Evolutionary conservation across 2,329 filamentous ascomycete species (phyloP), one percentile per base, ranked within the genome.

Genomic region (Ceratocystis eucalypticola): DNA sequence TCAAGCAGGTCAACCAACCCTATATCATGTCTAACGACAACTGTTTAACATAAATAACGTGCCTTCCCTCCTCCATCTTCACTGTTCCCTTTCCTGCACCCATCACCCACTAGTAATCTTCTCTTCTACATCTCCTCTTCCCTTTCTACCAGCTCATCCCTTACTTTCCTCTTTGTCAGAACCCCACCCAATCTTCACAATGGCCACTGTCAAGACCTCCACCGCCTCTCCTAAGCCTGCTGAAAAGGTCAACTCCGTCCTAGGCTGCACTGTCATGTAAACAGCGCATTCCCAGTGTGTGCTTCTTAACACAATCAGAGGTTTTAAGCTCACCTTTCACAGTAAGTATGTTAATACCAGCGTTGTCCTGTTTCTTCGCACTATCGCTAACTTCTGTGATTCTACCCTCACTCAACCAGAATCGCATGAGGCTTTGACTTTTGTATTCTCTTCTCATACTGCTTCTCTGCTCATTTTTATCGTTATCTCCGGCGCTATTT

Each of bases 31-130:
- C 20, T 25, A 8, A 53, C 10, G 20, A 25, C 3, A 4, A 15
- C 25, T 53, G 20, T 53, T 17, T 15, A 10, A 25, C 20, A 57
- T 63, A 46, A 57, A 66, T 48, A 64, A 3, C 33, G 4, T 53
- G 25, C 5, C 30, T n/a, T 61, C 37, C 48, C 53, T 17, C 33
- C 59, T n/a, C 28, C 15, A 6, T 64, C 8, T 41, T 33, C 15
- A 17, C 44, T 22, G 12, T 59, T 28, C 37, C 22, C 25, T 53
- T 33, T 62, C 30, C 64, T 46, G 46, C 59, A 41, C 33, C 37
- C 64, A 64, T 55, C 64, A 57, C 33, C 28, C 55, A 55, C 66
- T 65, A 33, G 55, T n/a, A 22, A 33, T 6, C 41, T 22, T 22
- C 22, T 22, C 22, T 22, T 22, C 22, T 22, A 22, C 22, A 22